A percentile compares a stretch with the other conserved stretches of the same genome.
Conservation (phyloP, 169 alveolate species). For the Sarcocystis neurona region DNA sequence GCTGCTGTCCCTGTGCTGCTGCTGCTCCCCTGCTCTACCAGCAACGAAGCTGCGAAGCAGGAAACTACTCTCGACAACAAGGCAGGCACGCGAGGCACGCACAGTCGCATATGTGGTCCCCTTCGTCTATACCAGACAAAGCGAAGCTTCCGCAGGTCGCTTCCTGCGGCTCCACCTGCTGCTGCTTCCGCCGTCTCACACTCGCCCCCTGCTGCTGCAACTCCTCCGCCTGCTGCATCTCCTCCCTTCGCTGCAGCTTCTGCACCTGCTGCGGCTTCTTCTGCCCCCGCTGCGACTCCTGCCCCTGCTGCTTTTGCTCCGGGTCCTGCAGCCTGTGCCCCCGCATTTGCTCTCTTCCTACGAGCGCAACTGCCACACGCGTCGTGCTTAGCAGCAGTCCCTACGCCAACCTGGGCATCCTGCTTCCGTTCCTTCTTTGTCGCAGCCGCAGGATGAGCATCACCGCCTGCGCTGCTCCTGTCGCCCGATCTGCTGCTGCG, state of each 20-base stretch:
- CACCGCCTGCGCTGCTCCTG: not conserved
- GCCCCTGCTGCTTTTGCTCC: too few species aligned
- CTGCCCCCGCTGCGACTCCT: not conserved
- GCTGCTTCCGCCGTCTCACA: not conserved
- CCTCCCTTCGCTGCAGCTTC: not conserved
- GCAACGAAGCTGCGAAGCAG: too few species aligned
- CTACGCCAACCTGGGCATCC: not conserved
- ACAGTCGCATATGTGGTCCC: conserved; percentile 14
- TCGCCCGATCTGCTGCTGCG: too few species aligned
- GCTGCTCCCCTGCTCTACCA: too few species aligned
- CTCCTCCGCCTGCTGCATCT: not conserved
- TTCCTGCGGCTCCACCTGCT: not conserved
- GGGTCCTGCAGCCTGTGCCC: too few species aligned
- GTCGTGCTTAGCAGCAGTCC: not conserved
- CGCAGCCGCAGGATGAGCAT: not conserved
- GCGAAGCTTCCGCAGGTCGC: not conserved
- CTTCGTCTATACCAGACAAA: conserved; percentile 22
- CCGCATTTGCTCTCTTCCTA: too few species aligned
- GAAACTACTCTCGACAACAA: not conserved
- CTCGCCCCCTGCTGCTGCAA: not conserved
- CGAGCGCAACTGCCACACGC: not conserved
- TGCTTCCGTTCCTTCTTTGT: not conserved
- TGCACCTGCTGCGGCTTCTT: not conserved
- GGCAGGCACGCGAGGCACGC: conserved; percentile 15
- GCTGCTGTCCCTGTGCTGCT: too few species aligned